These are phyloP conservation scores for Mycena filopes DNA, from an alignment of 768 basidiomycete species.

Conservation along the genomic window DNA sequence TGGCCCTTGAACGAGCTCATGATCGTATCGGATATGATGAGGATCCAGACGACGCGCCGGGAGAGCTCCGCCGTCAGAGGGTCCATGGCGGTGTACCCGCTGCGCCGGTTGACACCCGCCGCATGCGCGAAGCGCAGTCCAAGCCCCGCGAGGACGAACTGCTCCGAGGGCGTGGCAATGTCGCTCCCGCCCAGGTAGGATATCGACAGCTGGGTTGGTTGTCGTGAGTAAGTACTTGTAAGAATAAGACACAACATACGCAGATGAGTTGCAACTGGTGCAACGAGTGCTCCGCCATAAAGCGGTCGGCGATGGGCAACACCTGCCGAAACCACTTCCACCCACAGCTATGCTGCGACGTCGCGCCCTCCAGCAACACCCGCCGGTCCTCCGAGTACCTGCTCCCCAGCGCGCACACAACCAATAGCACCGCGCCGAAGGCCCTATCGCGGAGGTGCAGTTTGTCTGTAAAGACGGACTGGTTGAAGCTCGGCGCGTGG, in stretches of 20 bases:
- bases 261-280: slow-evolving; percentile 78
- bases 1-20: slow-evolving; percentile 66
- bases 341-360: slow-evolving; percentile 58
- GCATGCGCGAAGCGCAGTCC: slow-evolving; percentile 73
- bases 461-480: slow-evolving; percentile 53
- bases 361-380: slow-evolving; percentile 46
- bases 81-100: slow-evolving; percentile 39
- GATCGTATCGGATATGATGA: slow-evolving; percentile 43
- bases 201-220: slow-evolving; percentile 38
- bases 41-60: slow-evolving; percentile 65
- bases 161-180: slow-evolving; percentile 51
- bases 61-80: slow-evolving; percentile 65
- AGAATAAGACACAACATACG: slow-evolving; percentile 45
- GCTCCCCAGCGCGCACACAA: slow-evolving; percentile 71
- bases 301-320: slow-evolving; percentile 63
- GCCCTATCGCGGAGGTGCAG: slow-evolving; percentile 59
- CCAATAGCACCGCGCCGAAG: slow-evolving; percentile 69
- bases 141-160: slow-evolving; percentile 66
- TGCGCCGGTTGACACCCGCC: slow-evolving; percentile 65
- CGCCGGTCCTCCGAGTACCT: slow-evolving; percentile 66
- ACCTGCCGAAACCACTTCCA: slow-evolving; percentile 75
- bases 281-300: slow-evolving; percentile 65
- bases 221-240: too few species aligned
- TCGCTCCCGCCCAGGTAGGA: slow-evolving; percentile 52
- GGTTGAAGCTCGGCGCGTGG: slow-evolving; percentile 72